These are phyloP conservation scores for Colletotrichum gigasporum DNA, from an alignment of 2,329 filamentous ascomycete genomes.

Conservation along the genomic window DNA sequence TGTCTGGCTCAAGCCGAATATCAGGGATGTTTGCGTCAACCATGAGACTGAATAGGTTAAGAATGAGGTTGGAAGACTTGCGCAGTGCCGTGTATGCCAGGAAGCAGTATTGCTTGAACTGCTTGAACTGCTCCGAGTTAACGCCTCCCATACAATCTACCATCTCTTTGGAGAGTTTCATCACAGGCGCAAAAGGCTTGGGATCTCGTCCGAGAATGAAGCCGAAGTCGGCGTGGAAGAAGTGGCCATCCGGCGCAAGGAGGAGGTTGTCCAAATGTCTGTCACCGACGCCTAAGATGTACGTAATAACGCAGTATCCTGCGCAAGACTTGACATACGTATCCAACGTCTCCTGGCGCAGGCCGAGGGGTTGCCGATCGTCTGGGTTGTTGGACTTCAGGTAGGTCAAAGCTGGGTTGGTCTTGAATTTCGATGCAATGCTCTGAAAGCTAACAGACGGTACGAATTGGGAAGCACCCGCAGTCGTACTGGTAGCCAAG, in stretches of 20 bases:
- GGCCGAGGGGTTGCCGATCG: conserved; percentile 79
- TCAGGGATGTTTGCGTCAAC: conserved; percentile 97
- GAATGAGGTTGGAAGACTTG: conserved; percentile 88
- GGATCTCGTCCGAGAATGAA: conserved; percentile 97
- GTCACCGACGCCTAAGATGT: conserved; percentile 95
- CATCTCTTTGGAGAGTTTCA: conserved; percentile 99
- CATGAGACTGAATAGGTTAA: conserved; percentile 97
- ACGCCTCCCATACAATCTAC: conserved; percentile 97
- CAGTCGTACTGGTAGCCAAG: conserved; percentile 87
- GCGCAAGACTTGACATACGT: conserved; percentile 96
- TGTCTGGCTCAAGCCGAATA: conserved; percentile 90
- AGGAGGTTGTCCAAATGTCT: conserved; percentile 96
- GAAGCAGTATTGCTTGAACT: conserved; percentile 96
- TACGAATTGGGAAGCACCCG: conserved; percentile 93
- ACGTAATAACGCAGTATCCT: conserved; percentile 98
- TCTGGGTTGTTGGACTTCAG: conserved; percentile 92
- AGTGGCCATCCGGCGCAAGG: conserved; percentile 87
- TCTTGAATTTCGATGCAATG: conserved; percentile 84
- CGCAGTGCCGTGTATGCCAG: conserved; percentile 91
- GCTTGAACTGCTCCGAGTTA: conserved; percentile 80
- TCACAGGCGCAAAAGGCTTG: conserved; percentile 95
- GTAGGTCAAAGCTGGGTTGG: conserved; percentile 79
- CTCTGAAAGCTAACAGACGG: conserved; percentile 85
- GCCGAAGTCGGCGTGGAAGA: conserved; percentile 98
- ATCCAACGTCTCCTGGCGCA: conserved; percentile 92